phyloP scores from a whole-genome alignment of 805 yeast species.

The Saturnispora sanitii region DNA sequence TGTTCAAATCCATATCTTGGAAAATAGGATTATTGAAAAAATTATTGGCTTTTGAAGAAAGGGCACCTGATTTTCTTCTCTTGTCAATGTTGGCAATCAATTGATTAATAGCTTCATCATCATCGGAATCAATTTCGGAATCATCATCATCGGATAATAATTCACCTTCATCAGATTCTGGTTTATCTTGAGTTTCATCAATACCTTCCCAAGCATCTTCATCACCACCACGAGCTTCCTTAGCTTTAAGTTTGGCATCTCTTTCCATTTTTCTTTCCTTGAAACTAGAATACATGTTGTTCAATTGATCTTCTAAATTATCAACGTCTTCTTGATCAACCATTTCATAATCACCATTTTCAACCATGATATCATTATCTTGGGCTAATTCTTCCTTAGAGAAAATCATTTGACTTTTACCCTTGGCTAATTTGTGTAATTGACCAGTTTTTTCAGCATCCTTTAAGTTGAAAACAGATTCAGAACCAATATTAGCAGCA shows the following conservation, averaged over 20 bases:
- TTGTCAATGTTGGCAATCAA: slow-evolving; percentile 44
- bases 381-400: slow-evolving; percentile 34
- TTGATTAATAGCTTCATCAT: slow-evolving; percentile 57
- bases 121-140: slow-evolving; percentile 46
- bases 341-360: slow-evolving; percentile 12
- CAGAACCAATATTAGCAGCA: slow-evolving; percentile 73
- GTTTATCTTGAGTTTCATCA: slow-evolving; percentile 33
- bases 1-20: slow-evolving; percentile 35
- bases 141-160: slow-evolving; percentile 36
- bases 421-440: slow-evolving; percentile 60
- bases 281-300: slow-evolving; percentile 67
- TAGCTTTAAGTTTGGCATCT: slow-evolving; percentile 61
- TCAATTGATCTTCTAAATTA: slow-evolving; percentile 71
- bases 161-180: slow-evolving; percentile 22
- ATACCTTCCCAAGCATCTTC: slow-evolving; percentile 74
- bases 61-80: slow-evolving; percentile 34
- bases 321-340: slow-evolving; percentile 44
- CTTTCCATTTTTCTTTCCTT: slow-evolving; percentile 58
- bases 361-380: slow-evolving; percentile 37
- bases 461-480: slow-evolving; percentile 71
- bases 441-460: slow-evolving; percentile 85
- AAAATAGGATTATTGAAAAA: slow-evolving; percentile 48
- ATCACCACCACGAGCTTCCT: slow-evolving; percentile 62
- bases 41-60: slow-evolving; percentile 33
- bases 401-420: slow-evolving; percentile 60